phyloP scores from a whole-genome alignment of 306 rosid species.

The Ziziphus jujuba region DNA sequence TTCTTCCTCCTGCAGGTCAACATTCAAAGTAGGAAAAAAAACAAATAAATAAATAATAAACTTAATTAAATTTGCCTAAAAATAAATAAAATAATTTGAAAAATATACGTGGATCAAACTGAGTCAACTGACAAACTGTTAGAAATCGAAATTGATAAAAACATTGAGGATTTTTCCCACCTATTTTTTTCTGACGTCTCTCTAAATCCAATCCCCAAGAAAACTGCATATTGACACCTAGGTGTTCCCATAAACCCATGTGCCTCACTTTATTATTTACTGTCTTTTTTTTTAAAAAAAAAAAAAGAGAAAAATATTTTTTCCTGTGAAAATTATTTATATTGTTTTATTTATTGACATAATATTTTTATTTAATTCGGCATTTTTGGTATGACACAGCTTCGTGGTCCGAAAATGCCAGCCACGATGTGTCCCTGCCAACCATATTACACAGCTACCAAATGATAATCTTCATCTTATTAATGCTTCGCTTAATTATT shows the following conservation, averaged over 20 bases:
- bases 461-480: no score
- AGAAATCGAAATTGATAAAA: background rate
- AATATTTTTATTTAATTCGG: no score
- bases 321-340: background rate
- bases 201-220: slow-evolving; percentile 31
- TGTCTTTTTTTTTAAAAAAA: background rate
- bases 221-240: slow-evolving; percentile 39
- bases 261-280: slow-evolving; percentile 14
- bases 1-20: background rate
- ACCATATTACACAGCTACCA: no score
- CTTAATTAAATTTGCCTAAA: background rate
- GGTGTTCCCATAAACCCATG: slow-evolving; percentile 30
- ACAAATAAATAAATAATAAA: background rate
- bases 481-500: no score
- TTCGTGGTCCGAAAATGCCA: no score
- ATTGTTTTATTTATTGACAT: background rate
- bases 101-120: background rate
- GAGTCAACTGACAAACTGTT: slow-evolving; percentile 22
- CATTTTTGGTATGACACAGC: no score
- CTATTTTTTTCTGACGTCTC: slow-evolving; percentile 9
- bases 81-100: background rate
- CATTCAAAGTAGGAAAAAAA: background rate
- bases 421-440: no score
- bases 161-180: slow-evolving; percentile 19
- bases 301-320: no score